Evolutionary conservation across 306 rosid species (phyloP).

Genomic region (Casuarina equisetifolia): DNA sequence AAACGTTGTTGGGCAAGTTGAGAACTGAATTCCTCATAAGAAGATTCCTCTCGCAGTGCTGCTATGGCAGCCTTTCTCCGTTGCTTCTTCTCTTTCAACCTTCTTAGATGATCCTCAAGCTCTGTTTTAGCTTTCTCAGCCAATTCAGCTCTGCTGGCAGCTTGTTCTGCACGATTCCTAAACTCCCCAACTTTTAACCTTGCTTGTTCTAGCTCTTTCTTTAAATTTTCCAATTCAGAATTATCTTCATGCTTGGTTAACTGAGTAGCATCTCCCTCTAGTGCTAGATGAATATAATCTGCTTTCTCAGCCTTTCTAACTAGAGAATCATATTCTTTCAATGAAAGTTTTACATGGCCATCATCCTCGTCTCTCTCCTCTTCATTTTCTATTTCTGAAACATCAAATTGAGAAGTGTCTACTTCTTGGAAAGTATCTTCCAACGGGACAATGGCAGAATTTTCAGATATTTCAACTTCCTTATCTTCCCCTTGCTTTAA

Average conservation of each 20-base stretch:
- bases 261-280: constrained; percentile 20
- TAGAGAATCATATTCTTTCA: constrained; percentile 33
- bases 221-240: constrained; percentile 51
- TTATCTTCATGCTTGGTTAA: constrained; percentile 6
- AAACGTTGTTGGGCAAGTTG: constrained; percentile 29
- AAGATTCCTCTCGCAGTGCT: constrained; percentile 52
- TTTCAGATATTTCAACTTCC: constrained; percentile 29
- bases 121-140: constrained; percentile 75
- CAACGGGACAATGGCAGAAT: constrained; percentile 6
- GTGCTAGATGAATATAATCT: constrained; percentile 21
- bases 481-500: constrained; percentile 22
- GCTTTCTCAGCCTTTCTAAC: constrained; percentile 31
- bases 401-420: constrained; percentile 10
- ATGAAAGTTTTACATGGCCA: constrained; percentile 29
- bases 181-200: constrained; percentile 49
- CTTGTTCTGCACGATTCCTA: constrained; percentile 77
- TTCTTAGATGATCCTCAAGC: constrained; percentile 59
- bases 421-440: constrained; percentile 1
- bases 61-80: constrained; percentile 60
- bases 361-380: constrained; percentile 26
- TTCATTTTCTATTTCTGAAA: constrained; percentile 23
- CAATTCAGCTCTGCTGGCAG: constrained; percentile 67
- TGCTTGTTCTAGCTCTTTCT: constrained; percentile 62
- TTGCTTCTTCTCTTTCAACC: constrained; percentile 49
- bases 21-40: constrained; percentile 36